Percentiles rank a stretch among this genome's conserved stretches.
These are phyloP conservation scores for Linum lewisii DNA, from an alignment of 345 rosid genomes.

Conservation along the genomic window DNA sequence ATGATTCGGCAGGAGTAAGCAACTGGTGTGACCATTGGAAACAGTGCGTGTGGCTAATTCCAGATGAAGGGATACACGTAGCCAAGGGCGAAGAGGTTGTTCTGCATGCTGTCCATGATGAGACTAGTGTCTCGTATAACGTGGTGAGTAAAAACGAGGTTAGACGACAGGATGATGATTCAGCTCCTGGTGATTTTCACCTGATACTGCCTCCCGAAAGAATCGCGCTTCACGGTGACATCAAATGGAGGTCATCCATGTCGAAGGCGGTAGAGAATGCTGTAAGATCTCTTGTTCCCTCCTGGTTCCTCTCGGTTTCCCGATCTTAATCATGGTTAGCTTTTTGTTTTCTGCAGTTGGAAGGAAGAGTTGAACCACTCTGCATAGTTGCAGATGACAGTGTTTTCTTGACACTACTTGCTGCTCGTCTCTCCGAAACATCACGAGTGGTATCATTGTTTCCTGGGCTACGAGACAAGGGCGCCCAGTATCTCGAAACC, in stretches of 20 bases:
- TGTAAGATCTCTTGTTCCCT: conserved; percentile 33
- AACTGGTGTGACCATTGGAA: conserved; percentile 99
- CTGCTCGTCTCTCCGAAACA: conserved; percentile 39
- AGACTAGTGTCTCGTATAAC: conserved; percentile 50
- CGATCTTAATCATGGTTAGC: background rate
- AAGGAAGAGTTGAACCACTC: conserved; percentile 38
- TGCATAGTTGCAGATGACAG: conserved; percentile 84
- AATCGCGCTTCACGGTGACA: conserved; percentile 68
- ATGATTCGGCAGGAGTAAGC: conserved; percentile 38
- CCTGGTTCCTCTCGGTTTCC: conserved; percentile 3
- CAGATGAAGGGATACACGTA: conserved; percentile 41
- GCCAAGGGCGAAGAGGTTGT: conserved; percentile 45
- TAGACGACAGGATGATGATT: conserved; percentile 17
- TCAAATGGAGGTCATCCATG: conserved; percentile 52
- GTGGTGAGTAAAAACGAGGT: conserved; percentile 30
- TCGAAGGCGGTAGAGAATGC: conserved; percentile 43
- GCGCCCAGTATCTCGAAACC: conserved; percentile 46
- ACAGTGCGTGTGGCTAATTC: conserved; percentile 87
- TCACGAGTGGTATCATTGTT: conserved; percentile 52
- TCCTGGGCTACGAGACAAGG: conserved; percentile 60
- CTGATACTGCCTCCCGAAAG: conserved; percentile 63
- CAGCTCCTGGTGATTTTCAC: conserved; percentile 32
- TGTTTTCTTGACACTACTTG: conserved; percentile 47
- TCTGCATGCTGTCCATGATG: conserved; percentile 56
- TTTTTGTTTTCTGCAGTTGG: conserved; percentile 63